Evolutionary conservation across 768 basidiomycete genomes (phyloP).

Genomic region (Fomitopsis pulvina): DNA sequence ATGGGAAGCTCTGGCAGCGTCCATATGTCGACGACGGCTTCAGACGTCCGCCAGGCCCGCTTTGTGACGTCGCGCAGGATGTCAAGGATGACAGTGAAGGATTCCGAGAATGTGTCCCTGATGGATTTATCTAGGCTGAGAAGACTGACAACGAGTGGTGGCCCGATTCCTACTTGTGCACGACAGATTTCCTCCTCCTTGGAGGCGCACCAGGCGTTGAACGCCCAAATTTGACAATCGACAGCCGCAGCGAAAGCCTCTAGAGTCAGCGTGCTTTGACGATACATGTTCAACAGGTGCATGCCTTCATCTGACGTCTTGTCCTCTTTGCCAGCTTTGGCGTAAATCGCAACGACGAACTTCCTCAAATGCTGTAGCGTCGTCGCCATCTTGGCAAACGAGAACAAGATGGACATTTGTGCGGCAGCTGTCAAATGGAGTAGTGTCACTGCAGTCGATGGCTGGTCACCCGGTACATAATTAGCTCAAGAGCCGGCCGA

Average conservation of each 20-base stretch:
- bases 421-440: slow-evolving; percentile 62
- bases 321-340: slow-evolving; percentile 2
- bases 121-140: slow-evolving; percentile 57
- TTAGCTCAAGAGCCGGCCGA: neutral
- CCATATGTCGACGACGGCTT: slow-evolving; percentile 30
- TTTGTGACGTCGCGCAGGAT: slow-evolving; percentile 34
- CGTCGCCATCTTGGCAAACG: slow-evolving; percentile 55
- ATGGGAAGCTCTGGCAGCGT: slow-evolving; percentile 33
- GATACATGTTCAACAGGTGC: slow-evolving; percentile 5
- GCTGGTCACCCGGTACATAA: slow-evolving; percentile 26
- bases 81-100: slow-evolving; percentile 49
- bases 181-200: slow-evolving; percentile 61
- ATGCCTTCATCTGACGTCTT: slow-evolving; percentile 1
- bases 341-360: slow-evolving; percentile 44
- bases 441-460: slow-evolving; percentile 49
- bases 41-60: slow-evolving; percentile 18
- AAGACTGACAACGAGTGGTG: slow-evolving; percentile 52
- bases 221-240: slow-evolving; percentile 45
- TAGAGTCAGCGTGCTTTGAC: slow-evolving; percentile 46
- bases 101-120: slow-evolving; percentile 47
- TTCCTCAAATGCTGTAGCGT: slow-evolving; percentile 55
- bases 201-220: slow-evolving; percentile 66
- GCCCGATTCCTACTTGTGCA: slow-evolving; percentile 43
- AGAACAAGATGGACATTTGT: slow-evolving; percentile 56
- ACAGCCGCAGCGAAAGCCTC: slow-evolving; percentile 81